Percentiles rank a stretch among this genome's conserved stretches.
phyloP scores from a whole-genome alignment of 2,329 filamentous ascomycete species.

The Exophiala phaeomuriformis region DNA sequence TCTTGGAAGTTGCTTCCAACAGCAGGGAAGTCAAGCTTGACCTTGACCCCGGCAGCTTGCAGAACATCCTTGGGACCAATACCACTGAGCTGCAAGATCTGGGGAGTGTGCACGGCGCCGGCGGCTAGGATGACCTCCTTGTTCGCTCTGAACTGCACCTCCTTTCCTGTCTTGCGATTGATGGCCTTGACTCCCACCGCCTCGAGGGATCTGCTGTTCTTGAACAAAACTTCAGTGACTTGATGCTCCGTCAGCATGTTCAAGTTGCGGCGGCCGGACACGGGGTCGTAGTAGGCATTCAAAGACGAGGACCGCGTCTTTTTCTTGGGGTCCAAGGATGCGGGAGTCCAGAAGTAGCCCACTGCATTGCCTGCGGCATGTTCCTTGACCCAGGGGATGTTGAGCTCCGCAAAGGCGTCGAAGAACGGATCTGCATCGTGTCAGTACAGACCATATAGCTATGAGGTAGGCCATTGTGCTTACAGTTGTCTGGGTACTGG shows the following conservation, averaged over 20 bases:
- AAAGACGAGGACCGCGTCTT: conserved; percentile 37
- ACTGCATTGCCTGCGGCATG: conserved; percentile 33
- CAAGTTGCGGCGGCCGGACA: conserved; percentile 32
- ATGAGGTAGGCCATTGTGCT: not conserved
- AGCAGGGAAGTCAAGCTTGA: conserved; percentile 41
- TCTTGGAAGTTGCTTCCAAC: conserved; percentile 40
- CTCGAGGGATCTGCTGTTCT: not conserved
- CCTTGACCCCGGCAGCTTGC: conserved; percentile 34
- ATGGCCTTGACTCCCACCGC: conserved; percentile 16
- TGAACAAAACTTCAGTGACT: conserved; percentile 31
- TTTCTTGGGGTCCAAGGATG: conserved; percentile 31
- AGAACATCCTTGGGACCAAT: conserved; percentile 39
- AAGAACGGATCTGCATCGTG: conserved; percentile 29
- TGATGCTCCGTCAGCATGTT: conserved; percentile 31
- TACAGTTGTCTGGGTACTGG: conserved; percentile 24
- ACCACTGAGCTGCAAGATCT: conserved; percentile 46
- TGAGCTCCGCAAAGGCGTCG: conserved; percentile 34
- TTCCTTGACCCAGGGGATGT: conserved; percentile 34
- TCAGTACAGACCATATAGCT: not conserved
- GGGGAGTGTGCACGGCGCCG: conserved; percentile 37
- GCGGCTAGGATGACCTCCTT: conserved; percentile 41
- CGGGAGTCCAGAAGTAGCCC: conserved; percentile 35
- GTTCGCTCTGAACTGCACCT: conserved; percentile 26
- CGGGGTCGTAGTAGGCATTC: conserved; percentile 35
- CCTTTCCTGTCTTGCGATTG: conserved; percentile 1